Evolutionary conservation across 176 grass and related monocot genomes (phyloP).

Genomic region (Thinopyrum elongatum): DNA sequence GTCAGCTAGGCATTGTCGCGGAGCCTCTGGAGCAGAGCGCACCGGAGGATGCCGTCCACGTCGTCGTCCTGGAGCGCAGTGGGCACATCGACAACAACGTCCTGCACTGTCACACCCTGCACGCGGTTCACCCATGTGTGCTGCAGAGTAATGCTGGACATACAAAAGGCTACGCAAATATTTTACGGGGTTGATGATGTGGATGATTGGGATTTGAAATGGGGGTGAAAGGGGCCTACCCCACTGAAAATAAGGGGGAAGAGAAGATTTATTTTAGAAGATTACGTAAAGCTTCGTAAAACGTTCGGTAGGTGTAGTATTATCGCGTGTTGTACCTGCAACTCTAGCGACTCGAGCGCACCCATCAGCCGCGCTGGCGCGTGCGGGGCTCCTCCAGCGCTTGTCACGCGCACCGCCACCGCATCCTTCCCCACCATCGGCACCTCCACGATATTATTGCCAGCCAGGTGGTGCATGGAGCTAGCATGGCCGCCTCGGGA

Average conservation of each 20-base stretch:
- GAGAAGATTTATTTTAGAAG: no score
- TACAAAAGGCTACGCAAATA: no score
- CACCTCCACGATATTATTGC: neutral
- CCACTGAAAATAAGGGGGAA: no score
- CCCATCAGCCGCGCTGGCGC: neutral
- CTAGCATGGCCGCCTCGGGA: neutral
- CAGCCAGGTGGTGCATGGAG: neutral
- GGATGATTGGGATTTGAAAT: no score
- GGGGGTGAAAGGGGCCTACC: no score
- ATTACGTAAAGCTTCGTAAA: no score
- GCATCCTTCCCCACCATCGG: neutral
- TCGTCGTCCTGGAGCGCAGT: neutral
- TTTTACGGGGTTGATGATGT: no score
- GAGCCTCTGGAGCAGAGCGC: neutral
- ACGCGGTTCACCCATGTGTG: neutral
- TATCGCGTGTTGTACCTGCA: conserved; percentile 9
- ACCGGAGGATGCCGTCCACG: neutral
- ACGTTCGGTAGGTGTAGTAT: no score
- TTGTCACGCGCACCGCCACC: neutral
- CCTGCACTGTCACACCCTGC: neutral
- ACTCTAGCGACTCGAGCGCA: neutral
- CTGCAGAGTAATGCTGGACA: no score
- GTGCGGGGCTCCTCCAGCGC: neutral
- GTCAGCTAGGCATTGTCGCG: neutral
- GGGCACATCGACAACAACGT: neutral